phyloP scores from a whole-genome alignment of 139 green algal genomes.

The Tetradesmus lagerheimii region DNA sequence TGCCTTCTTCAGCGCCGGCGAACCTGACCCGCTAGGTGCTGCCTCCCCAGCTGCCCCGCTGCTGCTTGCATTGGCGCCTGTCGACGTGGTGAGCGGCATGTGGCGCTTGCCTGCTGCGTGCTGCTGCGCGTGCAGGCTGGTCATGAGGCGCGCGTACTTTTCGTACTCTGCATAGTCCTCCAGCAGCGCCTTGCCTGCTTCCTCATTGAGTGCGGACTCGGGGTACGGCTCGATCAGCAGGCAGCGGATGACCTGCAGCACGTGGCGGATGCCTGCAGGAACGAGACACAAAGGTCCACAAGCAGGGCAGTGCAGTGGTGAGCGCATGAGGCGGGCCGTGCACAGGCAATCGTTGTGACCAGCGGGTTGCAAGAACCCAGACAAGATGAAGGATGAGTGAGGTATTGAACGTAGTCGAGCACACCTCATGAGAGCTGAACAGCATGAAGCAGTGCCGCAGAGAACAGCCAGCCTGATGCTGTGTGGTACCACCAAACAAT shows the following conservation, averaged over 20 bases:
- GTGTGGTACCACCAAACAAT: too few species aligned
- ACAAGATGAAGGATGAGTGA: too few species aligned
- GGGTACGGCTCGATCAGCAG: conserved; percentile 98
- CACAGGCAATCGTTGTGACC: too few species aligned
- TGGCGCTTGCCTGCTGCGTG: conserved; percentile 48
- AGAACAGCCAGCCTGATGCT: neutral
- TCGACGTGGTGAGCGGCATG: conserved; percentile 79
- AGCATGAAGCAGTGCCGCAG: too few species aligned
- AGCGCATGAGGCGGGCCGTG: neutral
- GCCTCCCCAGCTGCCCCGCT: conserved; percentile 39
- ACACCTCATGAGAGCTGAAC: too few species aligned
- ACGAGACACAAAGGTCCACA: too few species aligned
- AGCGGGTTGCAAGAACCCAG: too few species aligned
- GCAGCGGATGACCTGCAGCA: conserved; percentile 92
- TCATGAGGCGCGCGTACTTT: conserved; percentile 91
- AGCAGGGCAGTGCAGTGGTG: neutral
- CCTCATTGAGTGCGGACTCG: conserved; percentile 97
- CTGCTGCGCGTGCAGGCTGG: conserved; percentile 71
- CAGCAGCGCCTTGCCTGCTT: conserved; percentile 95
- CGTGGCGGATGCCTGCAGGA: conserved; percentile 84
- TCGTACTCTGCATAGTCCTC: conserved; percentile 92
- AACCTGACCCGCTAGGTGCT: conserved; percentile 20
- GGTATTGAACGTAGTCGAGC: too few species aligned
- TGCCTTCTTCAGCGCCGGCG: conserved; percentile 68
- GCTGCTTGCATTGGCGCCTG: conserved; percentile 82